Conservation (phyloP, 495 filamentous ascomycete genomes). For the Penicillium lividum region DNA sequence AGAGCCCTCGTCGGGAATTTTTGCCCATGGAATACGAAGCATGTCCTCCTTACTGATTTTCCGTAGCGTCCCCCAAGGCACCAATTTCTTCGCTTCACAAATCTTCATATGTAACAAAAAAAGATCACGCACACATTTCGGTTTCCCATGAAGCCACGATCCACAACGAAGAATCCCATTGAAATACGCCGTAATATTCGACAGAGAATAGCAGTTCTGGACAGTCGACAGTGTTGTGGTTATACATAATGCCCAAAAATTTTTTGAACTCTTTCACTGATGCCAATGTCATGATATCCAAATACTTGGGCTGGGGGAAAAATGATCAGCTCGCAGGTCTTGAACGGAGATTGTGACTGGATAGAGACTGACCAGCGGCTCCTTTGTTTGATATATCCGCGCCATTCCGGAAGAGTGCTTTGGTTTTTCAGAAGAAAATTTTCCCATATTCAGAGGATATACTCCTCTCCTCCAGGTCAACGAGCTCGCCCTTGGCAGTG, state of each 20-base stretch:
- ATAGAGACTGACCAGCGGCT: neutral
- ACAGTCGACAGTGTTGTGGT: slow-evolving; percentile 7
- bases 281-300: slow-evolving; percentile 1
- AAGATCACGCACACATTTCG: neutral
- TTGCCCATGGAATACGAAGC: slow-evolving; percentile 7
- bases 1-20: neutral
- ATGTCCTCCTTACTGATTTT: slow-evolving; percentile 6
- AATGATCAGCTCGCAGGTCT: neutral
- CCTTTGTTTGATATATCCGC: neutral
- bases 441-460: neutral
- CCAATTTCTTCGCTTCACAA: slow-evolving; percentile 8
- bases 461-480: slow-evolving; percentile 2
- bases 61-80: slow-evolving; percentile 6
- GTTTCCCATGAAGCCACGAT: slow-evolving; percentile 3
- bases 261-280: neutral
- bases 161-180: slow-evolving; percentile 7
- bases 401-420: neutral
- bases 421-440: neutral
- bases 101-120: slow-evolving; percentile 8
- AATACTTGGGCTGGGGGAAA: neutral
- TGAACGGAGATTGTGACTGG: neutral
- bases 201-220: slow-evolving; percentile 8
- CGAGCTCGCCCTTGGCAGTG: neutral
- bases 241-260: slow-evolving; percentile 9
- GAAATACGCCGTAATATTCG: neutral